phyloP scores from a whole-genome alignment of 192 early-diverging fungal species.

The Ambispora gerdemannii region DNA sequence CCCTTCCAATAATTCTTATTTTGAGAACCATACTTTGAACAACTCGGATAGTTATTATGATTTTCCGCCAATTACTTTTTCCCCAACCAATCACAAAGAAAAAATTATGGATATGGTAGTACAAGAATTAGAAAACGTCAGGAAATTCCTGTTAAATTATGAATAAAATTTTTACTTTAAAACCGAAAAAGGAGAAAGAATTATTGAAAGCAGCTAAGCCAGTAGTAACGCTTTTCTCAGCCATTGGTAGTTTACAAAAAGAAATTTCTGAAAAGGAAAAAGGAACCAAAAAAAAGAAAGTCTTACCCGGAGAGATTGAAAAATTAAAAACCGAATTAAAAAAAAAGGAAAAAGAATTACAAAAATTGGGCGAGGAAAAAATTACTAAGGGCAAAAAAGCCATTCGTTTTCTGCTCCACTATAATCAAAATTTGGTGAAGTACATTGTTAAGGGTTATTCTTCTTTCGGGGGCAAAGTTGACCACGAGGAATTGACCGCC shows the following conservation, averaged over 20 bases:
- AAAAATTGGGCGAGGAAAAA: too few relatives aligned
- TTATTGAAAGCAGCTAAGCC: slow-evolving; percentile 12
- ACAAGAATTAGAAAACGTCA: slow-evolving; percentile 12
- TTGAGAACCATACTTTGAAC: neutral
- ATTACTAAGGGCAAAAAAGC: too few relatives aligned
- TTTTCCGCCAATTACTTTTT: too few relatives aligned
- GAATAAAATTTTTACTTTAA: slow-evolving; percentile 3
- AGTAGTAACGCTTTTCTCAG: slow-evolving; percentile 7
- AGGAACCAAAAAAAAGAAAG: too few relatives aligned
- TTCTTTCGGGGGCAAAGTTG: neutral
- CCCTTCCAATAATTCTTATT: slow-evolving; percentile 5
- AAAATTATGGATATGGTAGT: slow-evolving; percentile 3
- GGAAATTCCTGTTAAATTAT: slow-evolving; percentile 6
- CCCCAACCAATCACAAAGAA: neutral
- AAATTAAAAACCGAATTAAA: too few relatives aligned
- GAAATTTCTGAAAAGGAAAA: neutral
- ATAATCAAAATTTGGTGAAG: slow-evolving; percentile 10
- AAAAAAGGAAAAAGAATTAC: too few relatives aligned
- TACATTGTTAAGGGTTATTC: slow-evolving; percentile 4
- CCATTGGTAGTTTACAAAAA: slow-evolving; percentile 3
- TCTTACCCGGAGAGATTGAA: too few relatives aligned
- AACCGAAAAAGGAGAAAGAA: slow-evolving; percentile 1
- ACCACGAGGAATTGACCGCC: slow-evolving; percentile 4
- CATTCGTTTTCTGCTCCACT: too few relatives aligned
- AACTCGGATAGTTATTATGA: neutral